These are phyloP conservation scores for Ascochyta clinopodiicola DNA, from an alignment of 2,329 filamentous ascomycete species.

Conservation along the genomic window DNA sequence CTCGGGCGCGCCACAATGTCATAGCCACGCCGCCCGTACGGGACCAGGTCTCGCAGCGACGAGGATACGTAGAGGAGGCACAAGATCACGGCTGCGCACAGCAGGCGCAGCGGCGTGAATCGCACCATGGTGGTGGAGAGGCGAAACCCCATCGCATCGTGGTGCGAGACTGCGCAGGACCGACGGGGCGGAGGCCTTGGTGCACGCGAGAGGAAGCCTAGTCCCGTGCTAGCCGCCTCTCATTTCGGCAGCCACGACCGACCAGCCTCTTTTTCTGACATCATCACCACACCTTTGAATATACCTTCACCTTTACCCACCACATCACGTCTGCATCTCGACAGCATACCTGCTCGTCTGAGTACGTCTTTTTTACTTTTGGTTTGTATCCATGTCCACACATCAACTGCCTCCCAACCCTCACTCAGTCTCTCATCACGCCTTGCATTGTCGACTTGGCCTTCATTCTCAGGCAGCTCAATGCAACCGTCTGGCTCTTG, in stretches of 20 bases:
- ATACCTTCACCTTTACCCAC: too few species aligned
- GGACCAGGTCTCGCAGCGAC: slow-evolving; percentile 31
- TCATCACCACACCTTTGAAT: neutral
- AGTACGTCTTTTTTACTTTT: too few species aligned
- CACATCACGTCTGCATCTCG: too few species aligned
- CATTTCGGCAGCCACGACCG: neutral
- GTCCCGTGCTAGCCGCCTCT: neutral
- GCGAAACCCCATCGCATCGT: slow-evolving; percentile 18
- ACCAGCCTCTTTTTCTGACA: neutral
- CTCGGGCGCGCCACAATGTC: slow-evolving; percentile 37
- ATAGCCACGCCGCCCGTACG: slow-evolving; percentile 40
- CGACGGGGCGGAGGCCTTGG: neutral
- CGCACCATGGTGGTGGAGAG: slow-evolving; percentile 44
- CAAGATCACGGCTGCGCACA: slow-evolving; percentile 37
- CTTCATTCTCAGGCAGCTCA: too few species aligned
- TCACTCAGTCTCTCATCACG: too few species aligned
- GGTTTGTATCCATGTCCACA: too few species aligned
- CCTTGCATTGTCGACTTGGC: too few species aligned
- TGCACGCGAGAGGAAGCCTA: slow-evolving; percentile 12
- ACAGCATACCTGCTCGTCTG: too few species aligned
- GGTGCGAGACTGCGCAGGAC: slow-evolving; percentile 2
- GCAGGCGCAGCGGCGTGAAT: slow-evolving; percentile 44
- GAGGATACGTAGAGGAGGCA: slow-evolving; percentile 32
- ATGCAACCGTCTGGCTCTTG: too few species aligned
- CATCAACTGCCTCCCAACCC: too few species aligned